Evolutionary conservation across 495 filamentous ascomycete species (phyloP), one percentile per base, ranked within the genome.

Genomic region (Amniculicola lignicola): DNA sequence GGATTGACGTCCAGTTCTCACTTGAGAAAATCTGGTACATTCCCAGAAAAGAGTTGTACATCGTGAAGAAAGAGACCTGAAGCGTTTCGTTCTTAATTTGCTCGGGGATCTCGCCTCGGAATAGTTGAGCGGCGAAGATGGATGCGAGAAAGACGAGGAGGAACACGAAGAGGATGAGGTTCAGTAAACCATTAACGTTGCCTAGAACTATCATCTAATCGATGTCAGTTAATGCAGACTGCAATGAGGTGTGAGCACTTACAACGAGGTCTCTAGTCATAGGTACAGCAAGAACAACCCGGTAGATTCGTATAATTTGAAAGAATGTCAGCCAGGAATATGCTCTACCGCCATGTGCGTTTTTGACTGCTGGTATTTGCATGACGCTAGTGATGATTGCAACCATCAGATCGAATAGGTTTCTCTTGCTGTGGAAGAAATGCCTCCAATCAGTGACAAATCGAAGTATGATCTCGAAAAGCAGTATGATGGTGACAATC

Each of bases 1-100:
- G 70, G 27, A 95, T 84, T 0, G 70, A 73, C 2, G 93, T 97
- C 93, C 93, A 99, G 66, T 95, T 88, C 66, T 99, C 93, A 60
- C 90, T 96, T 19, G 93, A 96, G n/a, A 99, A 75, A 23, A 99
- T 82, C 67, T 95, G 89, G 65, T 99, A 99, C 93, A 99, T 99
- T 49, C 90, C 93, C 16, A 97, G 78, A 61, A 96, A 99, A 0
- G 90, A 85, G 61, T 96, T 96, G 71, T 87, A 99, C 27, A 96
- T 92, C 29, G 89, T 87, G 61, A 79, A 79, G 70, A 99, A 99
- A 1, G 88, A 85, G 54, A 91, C 80, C 35, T 76, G 73, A 59
- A 86, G 79, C 0, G 68, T 65, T 5, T 82, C 71, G 0, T 80
- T 85, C 1, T 72, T 59, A n/a, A 71, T 66, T 52, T 91, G 80